Conservation (phyloP, 345 rosid genomes). For the Citrus trifoliata region DNA sequence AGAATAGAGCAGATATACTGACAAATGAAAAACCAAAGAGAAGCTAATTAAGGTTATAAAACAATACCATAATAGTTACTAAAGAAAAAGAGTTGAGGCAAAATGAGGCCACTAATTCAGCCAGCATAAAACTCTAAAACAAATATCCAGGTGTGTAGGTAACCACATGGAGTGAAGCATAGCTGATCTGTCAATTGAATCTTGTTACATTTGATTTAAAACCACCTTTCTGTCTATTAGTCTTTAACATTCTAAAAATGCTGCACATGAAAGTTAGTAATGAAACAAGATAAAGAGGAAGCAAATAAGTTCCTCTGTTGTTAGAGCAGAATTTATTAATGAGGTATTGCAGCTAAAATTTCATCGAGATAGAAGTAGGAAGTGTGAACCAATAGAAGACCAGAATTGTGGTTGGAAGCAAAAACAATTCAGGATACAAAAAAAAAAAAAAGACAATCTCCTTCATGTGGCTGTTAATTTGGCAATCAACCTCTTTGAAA, state of each 20-base stretch:
- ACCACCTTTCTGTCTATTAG: neutral
- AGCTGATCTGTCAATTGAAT: neutral
- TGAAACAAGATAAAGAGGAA: neutral
- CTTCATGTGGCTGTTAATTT: neutral
- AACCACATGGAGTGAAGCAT: neutral
- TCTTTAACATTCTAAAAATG: neutral
- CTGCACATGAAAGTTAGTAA: neutral
- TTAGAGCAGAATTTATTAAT: neutral
- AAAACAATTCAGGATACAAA: neutral
- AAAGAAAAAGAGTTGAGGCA: neutral
- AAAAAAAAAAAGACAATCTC: neutral
- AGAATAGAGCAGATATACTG: neutral
- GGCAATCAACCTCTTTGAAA: neutral
- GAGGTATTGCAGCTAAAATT: neutral
- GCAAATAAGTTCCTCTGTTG: neutral
- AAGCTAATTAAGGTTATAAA: slow-evolving; percentile 5
- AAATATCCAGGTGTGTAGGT: neutral
- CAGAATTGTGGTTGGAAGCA: neutral
- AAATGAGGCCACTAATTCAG: neutral
- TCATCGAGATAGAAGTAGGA: neutral
- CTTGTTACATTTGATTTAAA: neutral
- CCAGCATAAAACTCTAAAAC: neutral
- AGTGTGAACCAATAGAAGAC: neutral
- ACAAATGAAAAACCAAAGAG: neutral
- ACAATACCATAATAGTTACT: neutral